These are phyloP conservation scores for Talaromyces rugulosus DNA, from an alignment of 2,329 filamentous ascomycete species.

Conservation along the genomic window DNA sequence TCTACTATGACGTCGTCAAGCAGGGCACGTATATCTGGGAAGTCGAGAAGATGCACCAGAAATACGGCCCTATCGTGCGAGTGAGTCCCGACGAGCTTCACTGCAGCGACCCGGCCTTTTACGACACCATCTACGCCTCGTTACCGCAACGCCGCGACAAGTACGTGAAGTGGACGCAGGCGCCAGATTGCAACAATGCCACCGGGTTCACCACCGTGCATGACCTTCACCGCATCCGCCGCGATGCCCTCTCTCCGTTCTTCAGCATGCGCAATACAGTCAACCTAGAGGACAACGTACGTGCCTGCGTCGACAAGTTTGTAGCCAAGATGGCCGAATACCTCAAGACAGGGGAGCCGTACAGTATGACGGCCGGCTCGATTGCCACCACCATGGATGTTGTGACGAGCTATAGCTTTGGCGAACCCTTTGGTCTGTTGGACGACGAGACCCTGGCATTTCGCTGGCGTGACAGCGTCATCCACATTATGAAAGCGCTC, in stretches of 20 bases:
- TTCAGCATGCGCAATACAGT: constrained; percentile 21
- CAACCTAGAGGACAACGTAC: constrained; percentile 34
- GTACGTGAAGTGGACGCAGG: constrained; percentile 27
- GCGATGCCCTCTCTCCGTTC: constrained; percentile 31
- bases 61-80: constrained; percentile 25
- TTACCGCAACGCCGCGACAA: constrained; percentile 28
- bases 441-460: background rate
- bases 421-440: background rate
- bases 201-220: constrained; percentile 19
- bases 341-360: background rate
- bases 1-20: constrained; percentile 19
- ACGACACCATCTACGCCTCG: constrained; percentile 24
- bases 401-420: background rate
- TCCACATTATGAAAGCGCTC: background rate
- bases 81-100: constrained; percentile 29
- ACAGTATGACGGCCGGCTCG: background rate
- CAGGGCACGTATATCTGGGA: constrained; percentile 1
- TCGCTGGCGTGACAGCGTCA: background rate
- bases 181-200: background rate
- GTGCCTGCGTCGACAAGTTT: background rate
- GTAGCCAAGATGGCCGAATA: background rate
- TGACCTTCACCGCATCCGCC: constrained; percentile 27
- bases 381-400: background rate
- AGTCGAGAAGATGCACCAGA: constrained; percentile 1
- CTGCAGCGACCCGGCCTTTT: constrained; percentile 25